Evolutionary conservation across 2,329 filamentous ascomycete genomes (phyloP).

Genomic region (Colletotrichum sp.): DNA sequence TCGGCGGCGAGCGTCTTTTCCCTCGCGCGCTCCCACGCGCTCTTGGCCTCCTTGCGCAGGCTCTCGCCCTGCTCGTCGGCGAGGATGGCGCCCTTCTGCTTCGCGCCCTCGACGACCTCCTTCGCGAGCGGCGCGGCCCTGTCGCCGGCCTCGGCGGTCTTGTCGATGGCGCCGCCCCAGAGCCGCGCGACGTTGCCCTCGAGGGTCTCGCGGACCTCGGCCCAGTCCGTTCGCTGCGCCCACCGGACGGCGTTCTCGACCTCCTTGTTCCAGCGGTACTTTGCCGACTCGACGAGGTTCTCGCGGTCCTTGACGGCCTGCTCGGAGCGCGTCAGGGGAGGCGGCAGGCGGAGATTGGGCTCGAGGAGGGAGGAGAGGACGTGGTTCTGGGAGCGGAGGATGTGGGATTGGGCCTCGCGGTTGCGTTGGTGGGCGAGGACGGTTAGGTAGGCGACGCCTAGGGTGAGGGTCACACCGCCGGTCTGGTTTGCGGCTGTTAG

Average conservation of each 20-base stretch:
- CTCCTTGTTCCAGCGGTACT: constrained; percentile 81
- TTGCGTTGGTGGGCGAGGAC: constrained; percentile 73
- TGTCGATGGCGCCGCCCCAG: constrained; percentile 44
- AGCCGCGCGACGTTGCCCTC: constrained; percentile 54
- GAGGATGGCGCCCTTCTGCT: constrained; percentile 38
- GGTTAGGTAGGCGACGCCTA: constrained; percentile 74
- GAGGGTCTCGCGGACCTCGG: constrained; percentile 61
- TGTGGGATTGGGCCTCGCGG: constrained; percentile 62
- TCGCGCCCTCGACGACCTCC: constrained; percentile 33
- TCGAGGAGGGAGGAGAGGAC: constrained; percentile 59
- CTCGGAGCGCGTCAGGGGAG: constrained; percentile 56
- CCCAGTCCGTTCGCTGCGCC: constrained; percentile 72
- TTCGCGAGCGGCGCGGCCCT: constrained; percentile 36
- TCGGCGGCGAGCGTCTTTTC: constrained; percentile 21
- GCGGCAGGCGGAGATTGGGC: constrained; percentile 48
- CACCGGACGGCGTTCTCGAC: constrained; percentile 69
- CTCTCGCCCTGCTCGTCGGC: constrained; percentile 25
- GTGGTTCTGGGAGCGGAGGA: constrained; percentile 62
- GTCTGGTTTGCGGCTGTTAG: constrained; percentile 51
- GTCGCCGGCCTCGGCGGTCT: constrained; percentile 28
- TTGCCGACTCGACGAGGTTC: constrained; percentile 68
- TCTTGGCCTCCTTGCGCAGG: constrained; percentile 23
- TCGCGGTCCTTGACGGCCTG: constrained; percentile 56
- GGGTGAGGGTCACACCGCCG: constrained; percentile 77
- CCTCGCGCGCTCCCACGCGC: constrained; percentile 23